These are phyloP conservation scores for Dalbergia oliveri DNA, from an alignment of 306 rosid genomes.

Conservation along the genomic window DNA sequence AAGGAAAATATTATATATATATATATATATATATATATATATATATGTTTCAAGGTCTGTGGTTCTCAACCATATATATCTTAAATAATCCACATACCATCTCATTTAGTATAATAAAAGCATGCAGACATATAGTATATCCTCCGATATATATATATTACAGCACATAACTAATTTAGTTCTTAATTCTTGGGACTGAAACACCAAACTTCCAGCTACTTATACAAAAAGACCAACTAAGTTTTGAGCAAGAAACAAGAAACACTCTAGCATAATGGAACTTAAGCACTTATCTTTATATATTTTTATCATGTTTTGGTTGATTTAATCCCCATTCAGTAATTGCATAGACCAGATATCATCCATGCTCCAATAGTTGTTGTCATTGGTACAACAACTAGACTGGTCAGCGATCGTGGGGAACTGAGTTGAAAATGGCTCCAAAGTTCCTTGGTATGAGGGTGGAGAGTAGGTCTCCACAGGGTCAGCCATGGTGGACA, in stretches of 20 bases:
- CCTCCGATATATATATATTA: slow-evolving; percentile 41
- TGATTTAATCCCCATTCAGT: slow-evolving; percentile 61
- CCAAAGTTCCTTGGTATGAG: slow-evolving; percentile 47
- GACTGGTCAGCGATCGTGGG: slow-evolving; percentile 49
- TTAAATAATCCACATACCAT: slow-evolving; percentile 27
- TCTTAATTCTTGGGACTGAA: slow-evolving; percentile 15
- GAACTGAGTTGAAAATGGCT: slow-evolving; percentile 46
- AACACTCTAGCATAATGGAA: slow-evolving; percentile 31
- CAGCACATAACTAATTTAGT: slow-evolving; percentile 48
- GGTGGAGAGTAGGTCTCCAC: slow-evolving; percentile 60
- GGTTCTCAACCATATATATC: slow-evolving; percentile 46
- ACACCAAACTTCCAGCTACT: slow-evolving; percentile 37
- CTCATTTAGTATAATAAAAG: slow-evolving; percentile 40
- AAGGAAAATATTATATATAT: too few species aligned
- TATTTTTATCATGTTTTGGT: background rate
- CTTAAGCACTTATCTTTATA: slow-evolving; percentile 39
- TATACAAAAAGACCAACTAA: slow-evolving; percentile 49
- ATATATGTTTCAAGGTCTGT: slow-evolving; percentile 39
- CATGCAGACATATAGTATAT: slow-evolving; percentile 32
- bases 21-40: too few species aligned
- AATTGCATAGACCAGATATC: slow-evolving; percentile 95
- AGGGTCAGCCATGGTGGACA: slow-evolving; percentile 49
- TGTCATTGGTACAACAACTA: slow-evolving; percentile 50
- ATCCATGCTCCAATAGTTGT: slow-evolving; percentile 87
- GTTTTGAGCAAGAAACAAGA: slow-evolving; percentile 22